Percentiles rank a stretch among this genome's conserved stretches.
Conservation (phyloP, 352 stramenopile genomes). For the Globisporangium echinulatum region DNA sequence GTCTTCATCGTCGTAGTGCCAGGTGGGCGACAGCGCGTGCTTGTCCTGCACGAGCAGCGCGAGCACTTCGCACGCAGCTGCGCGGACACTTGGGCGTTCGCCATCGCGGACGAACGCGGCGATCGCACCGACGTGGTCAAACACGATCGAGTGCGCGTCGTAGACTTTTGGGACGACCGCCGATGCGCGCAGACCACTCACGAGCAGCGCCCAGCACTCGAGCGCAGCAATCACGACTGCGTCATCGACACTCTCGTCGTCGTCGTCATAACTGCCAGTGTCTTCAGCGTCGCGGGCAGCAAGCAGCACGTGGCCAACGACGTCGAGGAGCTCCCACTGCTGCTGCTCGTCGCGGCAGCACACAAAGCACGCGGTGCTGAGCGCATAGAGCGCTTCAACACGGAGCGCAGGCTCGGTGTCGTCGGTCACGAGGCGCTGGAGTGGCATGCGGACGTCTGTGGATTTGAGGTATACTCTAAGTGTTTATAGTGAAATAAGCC, state of each 20-base stretch:
- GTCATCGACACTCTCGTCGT: slow-evolving; percentile 39
- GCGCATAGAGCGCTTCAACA: slow-evolving; percentile 42
- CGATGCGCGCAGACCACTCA: slow-evolving; percentile 37
- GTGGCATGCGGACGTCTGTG: slow-evolving; percentile 24
- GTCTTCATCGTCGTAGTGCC: slow-evolving; percentile 43
- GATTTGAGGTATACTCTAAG: neutral
- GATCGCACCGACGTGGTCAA: slow-evolving; percentile 43
- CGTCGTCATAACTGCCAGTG: slow-evolving; percentile 16
- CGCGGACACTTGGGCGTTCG: slow-evolving; percentile 31
- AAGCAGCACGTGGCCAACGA: slow-evolving; percentile 36
- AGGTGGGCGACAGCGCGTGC: slow-evolving; percentile 28
- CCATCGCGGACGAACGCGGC: slow-evolving; percentile 45
- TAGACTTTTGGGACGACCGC: slow-evolving; percentile 43
- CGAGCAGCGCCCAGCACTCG: slow-evolving; percentile 60
- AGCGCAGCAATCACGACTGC: slow-evolving; percentile 44
- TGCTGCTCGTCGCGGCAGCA: slow-evolving; percentile 51
- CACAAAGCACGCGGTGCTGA: slow-evolving; percentile 54
- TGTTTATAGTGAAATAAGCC: no score
- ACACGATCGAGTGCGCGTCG: slow-evolving; percentile 38
- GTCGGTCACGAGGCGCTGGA: slow-evolving; percentile 44
- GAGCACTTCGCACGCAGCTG: slow-evolving; percentile 44
- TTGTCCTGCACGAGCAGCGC: slow-evolving; percentile 63
- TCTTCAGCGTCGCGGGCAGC: slow-evolving; percentile 34
- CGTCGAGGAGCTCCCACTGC: slow-evolving; percentile 53
- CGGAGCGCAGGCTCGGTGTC: slow-evolving; percentile 32